Base-by-base conservation (phyloP, 768 basidiomycete species). In the Phylloporus scabripes region DNA sequence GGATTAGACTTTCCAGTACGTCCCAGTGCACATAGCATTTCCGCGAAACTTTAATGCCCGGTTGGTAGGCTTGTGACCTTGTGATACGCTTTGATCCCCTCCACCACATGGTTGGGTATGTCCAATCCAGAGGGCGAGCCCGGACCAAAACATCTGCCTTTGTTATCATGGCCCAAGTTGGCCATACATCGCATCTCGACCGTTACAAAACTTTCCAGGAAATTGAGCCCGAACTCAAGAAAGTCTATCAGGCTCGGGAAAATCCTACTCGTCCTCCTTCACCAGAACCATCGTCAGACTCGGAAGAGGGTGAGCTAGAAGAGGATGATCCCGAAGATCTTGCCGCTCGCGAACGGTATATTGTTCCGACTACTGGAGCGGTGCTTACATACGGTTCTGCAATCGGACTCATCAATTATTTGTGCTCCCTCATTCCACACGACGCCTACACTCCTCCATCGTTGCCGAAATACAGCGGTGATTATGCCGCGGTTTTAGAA, bases 71-170 rank as follows among this genome's bases (percentile, higher is more conserved):
- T 10, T 93, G 91, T 64, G 87, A 91, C 60, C 72, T 93, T 7
- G 87, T 92, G 39, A 75, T 94, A 55, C 87, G 92, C 5, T 93
- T 92, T 57, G 91, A 95, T 60, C 72, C 79, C 6, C 71, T 92
- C 7, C 79, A 85, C 34, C 88, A 91, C 52, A 83, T 92, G 78
- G 83, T 86, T 17, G 86, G 85, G 42, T 94, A 94, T 57, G 79
- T 94, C 36, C 92, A 95, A 64, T 92, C 88, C 17, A 82, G 92
- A 23, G 92, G 92, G 33, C 77, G 92, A 11, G 92, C 92, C 0
- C 75, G 92, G 40, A 85, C 82, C 51, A 78, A 79, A 49, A 72
- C 78, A 0, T 91, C 91, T 1, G 83, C 81, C 2, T 94, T 88
- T 57, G 72, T 93, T 38, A 75, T 93, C 26, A 86, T 95, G 88